These are phyloP conservation scores for Kokia cookei DNA, from an alignment of 441 rosid genomes.

Conservation along the genomic window DNA sequence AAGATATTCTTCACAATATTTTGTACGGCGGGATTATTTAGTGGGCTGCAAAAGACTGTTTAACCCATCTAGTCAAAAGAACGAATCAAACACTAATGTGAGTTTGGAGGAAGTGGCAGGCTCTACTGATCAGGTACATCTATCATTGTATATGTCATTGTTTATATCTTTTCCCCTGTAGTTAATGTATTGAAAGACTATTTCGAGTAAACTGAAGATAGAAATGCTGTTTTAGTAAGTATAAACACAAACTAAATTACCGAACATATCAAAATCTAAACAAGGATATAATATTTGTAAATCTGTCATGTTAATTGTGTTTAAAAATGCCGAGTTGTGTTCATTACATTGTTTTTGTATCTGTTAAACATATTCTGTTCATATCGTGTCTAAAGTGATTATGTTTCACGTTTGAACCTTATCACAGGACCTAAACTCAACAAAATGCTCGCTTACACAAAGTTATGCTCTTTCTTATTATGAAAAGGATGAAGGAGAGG, in stretches of 20 bases:
- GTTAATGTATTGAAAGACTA: not conserved
- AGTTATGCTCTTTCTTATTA: not conserved
- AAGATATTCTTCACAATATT: constrained; percentile 52
- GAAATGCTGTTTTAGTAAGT: not conserved
- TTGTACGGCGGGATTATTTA: constrained; percentile 34
- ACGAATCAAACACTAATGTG: constrained; percentile 16
- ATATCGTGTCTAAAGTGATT: not conserved
- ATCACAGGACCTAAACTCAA: constrained; percentile 27
- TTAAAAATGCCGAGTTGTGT: not conserved
- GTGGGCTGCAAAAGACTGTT: constrained; percentile 37
- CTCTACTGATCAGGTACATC: constrained; percentile 39
- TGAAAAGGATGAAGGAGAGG: not conserved
- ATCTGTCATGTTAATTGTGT: not conserved
- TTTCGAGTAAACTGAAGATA: not conserved
- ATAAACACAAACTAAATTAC: no score
- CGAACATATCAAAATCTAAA: no score
- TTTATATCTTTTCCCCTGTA: not conserved
- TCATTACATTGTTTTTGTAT: not conserved
- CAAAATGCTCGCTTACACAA: not conserved
- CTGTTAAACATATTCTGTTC: not conserved
- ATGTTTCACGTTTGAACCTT: not conserved
- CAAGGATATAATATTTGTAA: not conserved
- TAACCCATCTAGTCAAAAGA: constrained; percentile 32
- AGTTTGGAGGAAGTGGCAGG: constrained; percentile 18
- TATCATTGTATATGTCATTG: not conserved